Conservation (phyloP, 2,329 filamentous ascomycete genomes). For the Phoma herbarum region DNA sequence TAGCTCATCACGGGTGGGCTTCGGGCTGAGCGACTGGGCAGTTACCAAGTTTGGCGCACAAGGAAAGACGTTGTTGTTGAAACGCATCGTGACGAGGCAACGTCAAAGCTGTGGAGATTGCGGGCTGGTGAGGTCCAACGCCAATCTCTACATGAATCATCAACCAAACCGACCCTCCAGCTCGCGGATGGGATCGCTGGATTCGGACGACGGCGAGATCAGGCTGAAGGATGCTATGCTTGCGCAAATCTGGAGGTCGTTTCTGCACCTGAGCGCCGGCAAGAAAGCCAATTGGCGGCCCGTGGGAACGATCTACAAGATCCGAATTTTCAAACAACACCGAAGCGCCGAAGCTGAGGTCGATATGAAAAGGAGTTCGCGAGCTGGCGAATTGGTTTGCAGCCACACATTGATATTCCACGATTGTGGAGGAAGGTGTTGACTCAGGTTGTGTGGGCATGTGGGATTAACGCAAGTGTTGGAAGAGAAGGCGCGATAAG, state of each 20-base stretch:
- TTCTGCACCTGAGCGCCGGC: neutral
- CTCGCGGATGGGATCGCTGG: neutral
- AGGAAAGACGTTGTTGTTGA: slow-evolving; percentile 12
- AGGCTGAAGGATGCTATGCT: slow-evolving; percentile 15
- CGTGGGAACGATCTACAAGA: slow-evolving; percentile 12
- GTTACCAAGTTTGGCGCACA: slow-evolving; percentile 5
- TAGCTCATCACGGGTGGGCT: slow-evolving; percentile 1
- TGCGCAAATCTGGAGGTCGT: slow-evolving; percentile 19
- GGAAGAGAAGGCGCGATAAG: slow-evolving; percentile 12
- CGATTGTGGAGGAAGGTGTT: neutral
- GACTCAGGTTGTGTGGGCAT: neutral
- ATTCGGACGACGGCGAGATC: neutral
- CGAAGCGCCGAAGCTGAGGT: slow-evolving; percentile 14
- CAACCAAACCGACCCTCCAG: neutral
- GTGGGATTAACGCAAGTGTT: neutral
- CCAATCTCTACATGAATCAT: slow-evolving; percentile 3
- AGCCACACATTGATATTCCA: neutral
- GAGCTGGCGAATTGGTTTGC: neutral
- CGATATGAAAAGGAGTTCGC: neutral
- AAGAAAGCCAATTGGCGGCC: slow-evolving; percentile 5
- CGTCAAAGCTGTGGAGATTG: neutral
- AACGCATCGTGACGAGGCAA: slow-evolving; percentile 3
- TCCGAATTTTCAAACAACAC: slow-evolving; percentile 9
- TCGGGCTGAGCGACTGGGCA: slow-evolving; percentile 3
- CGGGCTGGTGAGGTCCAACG: neutral